Conservation (phyloP, 2,329 filamentous ascomycete species). For the Colletotrichum salicis region DNA sequence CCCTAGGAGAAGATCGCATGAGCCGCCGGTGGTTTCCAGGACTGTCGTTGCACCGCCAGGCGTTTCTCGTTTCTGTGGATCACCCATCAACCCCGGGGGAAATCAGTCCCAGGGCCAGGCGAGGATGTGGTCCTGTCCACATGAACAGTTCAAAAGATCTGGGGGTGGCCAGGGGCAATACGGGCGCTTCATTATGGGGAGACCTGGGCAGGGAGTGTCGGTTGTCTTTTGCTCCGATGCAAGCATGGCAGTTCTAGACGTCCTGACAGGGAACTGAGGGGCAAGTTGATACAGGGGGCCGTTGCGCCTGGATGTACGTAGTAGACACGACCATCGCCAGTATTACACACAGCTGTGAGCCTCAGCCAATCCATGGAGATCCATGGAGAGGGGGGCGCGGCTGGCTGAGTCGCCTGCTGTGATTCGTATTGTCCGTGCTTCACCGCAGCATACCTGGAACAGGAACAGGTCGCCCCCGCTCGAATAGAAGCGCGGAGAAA, state of each 20-base stretch:
- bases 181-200: background rate
- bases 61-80: slow-evolving; percentile 16
- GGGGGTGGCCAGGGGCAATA: slow-evolving; percentile 5
- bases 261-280: background rate
- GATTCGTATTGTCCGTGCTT: slow-evolving; percentile 21
- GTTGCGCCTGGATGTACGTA: slow-evolving; percentile 13
- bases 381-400: slow-evolving; percentile 12
- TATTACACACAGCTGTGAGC: slow-evolving; percentile 1
- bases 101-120: background rate
- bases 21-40: slow-evolving; percentile 6
- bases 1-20: background rate
- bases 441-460: slow-evolving; percentile 26
- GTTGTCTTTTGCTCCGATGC: slow-evolving; percentile 20
- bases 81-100: background rate
- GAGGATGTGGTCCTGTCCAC: background rate
- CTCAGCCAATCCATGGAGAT: background rate
- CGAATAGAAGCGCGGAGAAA: background rate
- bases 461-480: background rate
- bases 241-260: slow-evolving; percentile 9
- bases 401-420: slow-evolving; percentile 1
- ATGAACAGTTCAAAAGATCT: background rate
- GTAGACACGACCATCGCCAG: background rate
- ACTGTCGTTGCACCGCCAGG: slow-evolving; percentile 3
- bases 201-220: slow-evolving; percentile 13
- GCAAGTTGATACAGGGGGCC: slow-evolving; percentile 4